A percentile compares a stretch with the other conserved stretches of the same genome.
These are phyloP conservation scores for Suillus clintonianus DNA, from an alignment of 768 basidiomycete species.

Conservation along the genomic window DNA sequence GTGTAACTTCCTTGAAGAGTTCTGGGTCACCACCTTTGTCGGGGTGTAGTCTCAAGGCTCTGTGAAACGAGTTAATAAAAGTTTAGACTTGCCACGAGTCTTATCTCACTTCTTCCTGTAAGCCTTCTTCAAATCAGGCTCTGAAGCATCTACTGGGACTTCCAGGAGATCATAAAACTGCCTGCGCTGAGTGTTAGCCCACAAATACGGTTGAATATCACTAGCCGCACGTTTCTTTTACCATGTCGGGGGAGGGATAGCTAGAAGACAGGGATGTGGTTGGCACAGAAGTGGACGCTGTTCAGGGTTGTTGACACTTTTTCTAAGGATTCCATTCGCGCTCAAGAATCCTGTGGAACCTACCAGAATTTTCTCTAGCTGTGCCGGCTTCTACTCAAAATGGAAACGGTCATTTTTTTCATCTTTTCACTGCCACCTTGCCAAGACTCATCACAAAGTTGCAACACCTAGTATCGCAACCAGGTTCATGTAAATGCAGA, in stretches of 20 bases:
- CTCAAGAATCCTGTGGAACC: conserved; percentile 37
- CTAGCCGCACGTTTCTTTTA: conserved; percentile 63
- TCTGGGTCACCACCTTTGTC: conserved; percentile 98
- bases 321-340: conserved; percentile 23
- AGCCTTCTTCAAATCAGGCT: conserved; percentile 89
- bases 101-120: conserved; percentile 83
- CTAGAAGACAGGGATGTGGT: conserved; percentile 10
- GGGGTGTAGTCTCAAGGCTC: conserved; percentile 83
- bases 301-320: conserved; percentile 17
- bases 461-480: background rate
- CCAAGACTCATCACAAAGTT: background rate
- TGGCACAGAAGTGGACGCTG: conserved; percentile 14
- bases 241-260: conserved; percentile 45
- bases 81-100: conserved; percentile 1
- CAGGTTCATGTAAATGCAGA: background rate
- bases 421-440: conserved; percentile 1
- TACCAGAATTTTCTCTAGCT: conserved; percentile 31
- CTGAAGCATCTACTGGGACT: conserved; percentile 74
- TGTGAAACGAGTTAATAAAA: conserved; percentile 30
- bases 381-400: conserved; percentile 1
- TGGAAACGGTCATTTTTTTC: background rate
- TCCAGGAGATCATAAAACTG: conserved; percentile 95
- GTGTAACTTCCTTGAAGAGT: conserved; percentile 95
- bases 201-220: conserved; percentile 9
- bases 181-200: conserved; percentile 38